Evolutionary conservation across 768 basidiomycete species (phyloP), one percentile per base, ranked within the genome.

Genomic region (Mycena polygramma): DNA sequence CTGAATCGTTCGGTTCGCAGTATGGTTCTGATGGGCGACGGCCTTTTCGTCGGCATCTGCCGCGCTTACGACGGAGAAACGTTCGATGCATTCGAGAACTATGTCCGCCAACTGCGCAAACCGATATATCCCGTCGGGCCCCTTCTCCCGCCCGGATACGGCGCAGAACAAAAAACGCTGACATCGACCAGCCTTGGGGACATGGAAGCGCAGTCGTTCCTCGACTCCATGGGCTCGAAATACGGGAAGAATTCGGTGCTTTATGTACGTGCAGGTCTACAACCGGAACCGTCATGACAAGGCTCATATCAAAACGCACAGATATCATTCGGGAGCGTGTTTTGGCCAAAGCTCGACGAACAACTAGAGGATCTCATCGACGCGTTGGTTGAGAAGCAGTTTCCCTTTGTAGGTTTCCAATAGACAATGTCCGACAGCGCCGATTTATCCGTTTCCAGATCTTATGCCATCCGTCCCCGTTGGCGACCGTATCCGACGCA

Each of bases 71-170:
- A 68, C 17, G 51, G 53, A n/a, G 67, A 54, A 41, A 68, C 20
- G 24, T 37, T 61, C 2, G 53, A n/a, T 39, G 67, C 67, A 43
- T n/a, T 68, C 15, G 24, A 68, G 51, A 17, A 3, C 3, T 68
- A 52, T 52, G 13, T 49, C 7, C 54, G 7, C n/a, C 1, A 46
- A 1, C 15, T 67, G 30, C 20, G 60, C 35, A 62, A 62, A 35
- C 45, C 59, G 4, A 36, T 69, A 0, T 69, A 63, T 26, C 20
- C 52, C 9, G 68, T 69, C 2, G 68, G 68, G 13, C 68, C 68
- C 17, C 58, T 69, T 14, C 61, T 69, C 19, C 68, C 53, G 7
- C 55, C 61, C 9, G 48, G 37, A 6, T 63, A 57, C 22, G 61
- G 68, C 17, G 36, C 9, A 9, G 36, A 24, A 20, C 52, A 39